These are phyloP conservation scores for Xylaria bambusicola DNA, from an alignment of 495 filamentous ascomycete genomes.

Conservation along the genomic window DNA sequence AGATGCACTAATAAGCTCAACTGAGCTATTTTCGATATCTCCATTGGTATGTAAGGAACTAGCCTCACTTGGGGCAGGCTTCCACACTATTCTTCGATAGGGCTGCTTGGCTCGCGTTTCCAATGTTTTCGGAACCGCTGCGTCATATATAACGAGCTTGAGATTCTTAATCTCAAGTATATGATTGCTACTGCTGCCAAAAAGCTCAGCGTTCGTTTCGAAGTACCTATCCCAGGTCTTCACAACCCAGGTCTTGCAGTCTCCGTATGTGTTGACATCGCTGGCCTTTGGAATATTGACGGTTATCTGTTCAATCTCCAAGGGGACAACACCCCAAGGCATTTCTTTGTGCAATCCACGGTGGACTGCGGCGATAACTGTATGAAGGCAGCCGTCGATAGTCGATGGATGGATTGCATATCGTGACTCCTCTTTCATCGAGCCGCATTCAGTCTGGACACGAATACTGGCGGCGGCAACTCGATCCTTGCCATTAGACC, in stretches of 20 bases:
- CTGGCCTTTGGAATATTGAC: neutral
- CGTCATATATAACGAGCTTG: too few relatives aligned
- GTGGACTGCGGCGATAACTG: slow-evolving; percentile 19
- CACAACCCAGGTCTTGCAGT: slow-evolving; percentile 17
- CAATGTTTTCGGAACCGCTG: too few relatives aligned
- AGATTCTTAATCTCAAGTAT: too few relatives aligned
- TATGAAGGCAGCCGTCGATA: slow-evolving; percentile 33
- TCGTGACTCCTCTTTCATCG: slow-evolving; percentile 17
- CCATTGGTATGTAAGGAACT: neutral
- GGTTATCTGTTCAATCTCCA: slow-evolving; percentile 7
- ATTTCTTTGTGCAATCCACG: slow-evolving; percentile 15
- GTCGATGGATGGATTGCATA: slow-evolving; percentile 46
- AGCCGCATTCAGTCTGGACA: neutral
- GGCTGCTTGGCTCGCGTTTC: too few relatives aligned
- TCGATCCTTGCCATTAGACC: neutral
- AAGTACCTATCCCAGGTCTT: slow-evolving; percentile 13
- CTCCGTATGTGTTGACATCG: neutral
- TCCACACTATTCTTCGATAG: too few relatives aligned
- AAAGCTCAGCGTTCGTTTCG: slow-evolving; percentile 20
- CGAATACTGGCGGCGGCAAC: slow-evolving; percentile 2
- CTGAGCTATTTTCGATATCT: neutral
- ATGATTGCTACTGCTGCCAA: too few relatives aligned
- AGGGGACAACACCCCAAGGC: slow-evolving; percentile 17
- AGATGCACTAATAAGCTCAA: too few relatives aligned
- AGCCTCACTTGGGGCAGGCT: neutral